Conservation (phyloP, 768 basidiomycete species). For the Pulveroboletus sp. region DNA sequence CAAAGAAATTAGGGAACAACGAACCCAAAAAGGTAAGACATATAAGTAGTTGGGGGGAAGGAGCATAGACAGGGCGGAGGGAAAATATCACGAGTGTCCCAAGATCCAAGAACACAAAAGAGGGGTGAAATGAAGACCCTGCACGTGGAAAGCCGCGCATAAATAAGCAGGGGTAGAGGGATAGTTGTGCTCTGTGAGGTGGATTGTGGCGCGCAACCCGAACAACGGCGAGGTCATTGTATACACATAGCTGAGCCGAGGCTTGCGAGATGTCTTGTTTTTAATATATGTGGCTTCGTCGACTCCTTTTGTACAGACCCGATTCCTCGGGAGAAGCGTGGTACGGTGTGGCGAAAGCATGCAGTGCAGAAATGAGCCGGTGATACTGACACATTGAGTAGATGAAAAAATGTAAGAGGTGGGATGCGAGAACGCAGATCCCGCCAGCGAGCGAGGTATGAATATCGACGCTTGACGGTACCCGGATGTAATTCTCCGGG, state of each 20-base stretch:
- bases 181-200: slow-evolving; percentile 20
- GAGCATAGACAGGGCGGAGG: slow-evolving; percentile 13
- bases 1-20: slow-evolving; percentile 18
- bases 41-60: slow-evolving; percentile 13
- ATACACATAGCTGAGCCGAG: slow-evolving; percentile 34
- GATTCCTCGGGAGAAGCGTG: slow-evolving; percentile 31
- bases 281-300: slow-evolving; percentile 31
- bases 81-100: slow-evolving; percentile 31
- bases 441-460: slow-evolving; percentile 42
- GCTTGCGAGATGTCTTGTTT: slow-evolving; percentile 23
- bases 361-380: slow-evolving; percentile 34
- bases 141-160: slow-evolving; percentile 23
- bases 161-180: slow-evolving; percentile 31
- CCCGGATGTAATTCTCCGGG: slow-evolving; percentile 31
- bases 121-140: slow-evolving; percentile 27
- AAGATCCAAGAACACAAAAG: slow-evolving; percentile 42
- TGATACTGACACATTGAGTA: slow-evolving; percentile 43
- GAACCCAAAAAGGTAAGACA: slow-evolving; percentile 23
- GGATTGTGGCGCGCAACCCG: slow-evolving; percentile 24
- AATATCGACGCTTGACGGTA: slow-evolving; percentile 38
- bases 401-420: slow-evolving; percentile 21
- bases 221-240: slow-evolving; percentile 21
- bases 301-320: slow-evolving; percentile 38
- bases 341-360: slow-evolving; percentile 42
- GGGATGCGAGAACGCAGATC: slow-evolving; percentile 19